Evolutionary conservation across 177 flowering plant species (phyloP).

Genomic region (Vitis hybrid): DNA sequence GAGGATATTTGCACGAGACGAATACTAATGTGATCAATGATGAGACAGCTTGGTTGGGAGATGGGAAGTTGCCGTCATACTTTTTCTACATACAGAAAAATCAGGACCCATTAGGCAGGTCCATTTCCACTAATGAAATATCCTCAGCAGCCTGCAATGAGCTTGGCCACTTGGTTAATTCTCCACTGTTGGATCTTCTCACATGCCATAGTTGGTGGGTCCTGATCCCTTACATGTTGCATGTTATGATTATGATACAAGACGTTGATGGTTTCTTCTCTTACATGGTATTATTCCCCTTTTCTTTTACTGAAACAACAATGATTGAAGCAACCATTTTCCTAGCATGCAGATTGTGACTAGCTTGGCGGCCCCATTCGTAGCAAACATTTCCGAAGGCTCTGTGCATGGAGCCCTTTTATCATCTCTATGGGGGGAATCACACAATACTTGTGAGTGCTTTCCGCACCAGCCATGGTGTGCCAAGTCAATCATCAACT

Average conservation of each 20-base stretch:
- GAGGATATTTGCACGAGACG: neutral
- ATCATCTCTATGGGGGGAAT: slow-evolving; percentile 17
- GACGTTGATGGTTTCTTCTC: neutral
- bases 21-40: neutral
- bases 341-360: slow-evolving; percentile 30
- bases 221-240: neutral
- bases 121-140: slow-evolving; percentile 2
- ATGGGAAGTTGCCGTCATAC: slow-evolving; percentile 1
- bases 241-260: neutral
- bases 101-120: neutral
- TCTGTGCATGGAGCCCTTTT: slow-evolving; percentile 16
- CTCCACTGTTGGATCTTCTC: neutral
- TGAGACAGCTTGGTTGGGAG: neutral
- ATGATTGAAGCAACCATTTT: slow-evolving; percentile 23
- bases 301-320: slow-evolving; percentile 5
- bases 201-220: neutral
- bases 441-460: neutral
- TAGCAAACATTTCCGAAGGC: too few species aligned
- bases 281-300: neutral
- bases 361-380: slow-evolving; percentile 29
- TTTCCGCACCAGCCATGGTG: neutral
- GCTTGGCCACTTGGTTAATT: slow-evolving; percentile 1
- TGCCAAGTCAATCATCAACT: slow-evolving; percentile 7
- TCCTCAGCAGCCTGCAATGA: neutral
- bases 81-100: neutral